Conservation (phyloP, 75 land plant species). For the Cupressus sempervirens region DNA sequence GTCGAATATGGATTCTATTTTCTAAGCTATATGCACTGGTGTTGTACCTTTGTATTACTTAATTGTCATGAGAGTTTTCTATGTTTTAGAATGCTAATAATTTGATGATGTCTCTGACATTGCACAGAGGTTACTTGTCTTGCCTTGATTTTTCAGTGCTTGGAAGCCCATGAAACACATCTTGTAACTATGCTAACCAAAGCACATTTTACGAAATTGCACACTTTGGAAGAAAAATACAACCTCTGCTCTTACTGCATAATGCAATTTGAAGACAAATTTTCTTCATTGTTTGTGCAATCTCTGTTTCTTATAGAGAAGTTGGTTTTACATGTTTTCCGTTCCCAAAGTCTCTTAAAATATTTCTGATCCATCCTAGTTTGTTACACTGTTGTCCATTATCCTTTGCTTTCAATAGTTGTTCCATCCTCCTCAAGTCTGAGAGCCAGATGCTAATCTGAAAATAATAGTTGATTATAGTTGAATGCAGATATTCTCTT, state of each 20-base stretch:
- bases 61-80: neutral
- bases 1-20: neutral
- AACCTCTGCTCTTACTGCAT: neutral
- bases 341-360: neutral
- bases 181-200: neutral
- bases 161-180: neutral
- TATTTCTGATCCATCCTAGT: neutral
- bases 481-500: neutral
- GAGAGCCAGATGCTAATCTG: neutral
- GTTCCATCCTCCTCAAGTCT: neutral
- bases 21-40: neutral
- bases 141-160: neutral
- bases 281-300: neutral
- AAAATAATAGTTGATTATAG: neutral
- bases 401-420: neutral
- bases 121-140: neutral
- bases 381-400: neutral
- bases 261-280: neutral
- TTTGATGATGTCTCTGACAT: neutral
- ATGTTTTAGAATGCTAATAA: neutral
- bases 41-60: neutral
- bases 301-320: neutral
- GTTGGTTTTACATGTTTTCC: neutral
- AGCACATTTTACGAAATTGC: neutral
- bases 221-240: neutral